Evolutionary conservation across 2,329 filamentous ascomycete species (phyloP).

Genomic region (Myotisia sp.): DNA sequence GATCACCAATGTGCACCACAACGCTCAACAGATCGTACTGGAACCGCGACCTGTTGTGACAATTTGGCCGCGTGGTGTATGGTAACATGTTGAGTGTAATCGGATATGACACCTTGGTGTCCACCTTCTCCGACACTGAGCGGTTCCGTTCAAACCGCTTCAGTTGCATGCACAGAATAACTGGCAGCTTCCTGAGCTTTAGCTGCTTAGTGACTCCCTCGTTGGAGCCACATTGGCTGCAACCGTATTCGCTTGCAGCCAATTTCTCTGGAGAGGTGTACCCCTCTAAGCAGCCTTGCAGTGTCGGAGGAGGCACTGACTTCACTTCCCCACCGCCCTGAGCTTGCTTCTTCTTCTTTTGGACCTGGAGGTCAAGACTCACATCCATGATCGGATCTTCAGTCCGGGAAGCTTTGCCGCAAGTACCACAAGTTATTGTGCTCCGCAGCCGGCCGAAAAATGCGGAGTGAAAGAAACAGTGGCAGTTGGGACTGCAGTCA

Average conservation of each 20-base stretch:
- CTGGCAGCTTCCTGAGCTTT: conserved; percentile 69
- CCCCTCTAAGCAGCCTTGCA: conserved; percentile 67
- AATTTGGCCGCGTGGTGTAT: conserved; percentile 56
- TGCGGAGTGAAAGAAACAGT: conserved; percentile 84
- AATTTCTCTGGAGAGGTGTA: conserved; percentile 74
- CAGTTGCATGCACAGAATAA: conserved; percentile 79
- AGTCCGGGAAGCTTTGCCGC: conserved; percentile 65
- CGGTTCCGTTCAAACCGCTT: conserved; percentile 74
- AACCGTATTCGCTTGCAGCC: conserved; percentile 65
- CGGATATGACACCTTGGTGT: conserved; percentile 73
- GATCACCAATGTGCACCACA: conserved; percentile 82
- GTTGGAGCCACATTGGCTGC: conserved; percentile 58
- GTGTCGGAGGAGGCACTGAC: conserved; percentile 35
- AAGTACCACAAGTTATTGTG: conserved; percentile 81
- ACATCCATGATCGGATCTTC: conserved; percentile 85
- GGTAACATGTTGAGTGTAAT: conserved; percentile 78
- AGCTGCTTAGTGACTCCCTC: conserved; percentile 74
- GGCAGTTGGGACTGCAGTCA: conserved; percentile 47
- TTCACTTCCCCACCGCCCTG: conserved; percentile 26
- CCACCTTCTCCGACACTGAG: conserved; percentile 67
- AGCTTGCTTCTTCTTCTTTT: conserved; percentile 46
- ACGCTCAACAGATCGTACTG: conserved; percentile 80
- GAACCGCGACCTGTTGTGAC: conserved; percentile 38
- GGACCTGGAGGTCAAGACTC: conserved; percentile 70
- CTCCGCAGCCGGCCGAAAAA: conserved; percentile 88